Conservation (phyloP, 2,329 filamentous ascomycete genomes). For the Colletotrichum sp. region DNA sequence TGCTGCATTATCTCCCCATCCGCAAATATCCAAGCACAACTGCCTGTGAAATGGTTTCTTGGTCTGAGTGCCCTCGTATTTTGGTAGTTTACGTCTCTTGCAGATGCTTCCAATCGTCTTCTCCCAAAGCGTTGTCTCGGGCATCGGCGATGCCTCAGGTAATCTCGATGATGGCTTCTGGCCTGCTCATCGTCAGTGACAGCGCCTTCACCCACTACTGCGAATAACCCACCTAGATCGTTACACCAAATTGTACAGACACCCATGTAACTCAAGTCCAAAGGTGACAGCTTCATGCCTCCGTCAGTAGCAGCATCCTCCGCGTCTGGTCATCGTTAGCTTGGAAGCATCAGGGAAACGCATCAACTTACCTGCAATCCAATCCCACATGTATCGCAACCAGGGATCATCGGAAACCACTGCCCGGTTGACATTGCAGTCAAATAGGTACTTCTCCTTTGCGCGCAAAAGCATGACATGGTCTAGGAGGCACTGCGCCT, state of each 20-base stretch:
- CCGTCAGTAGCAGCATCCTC: conserved; percentile 67
- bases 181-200: conserved; percentile 39
- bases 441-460: conserved; percentile 66
- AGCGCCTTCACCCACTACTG: not conserved
- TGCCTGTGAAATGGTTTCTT: conserved; percentile 73
- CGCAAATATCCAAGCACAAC: conserved; percentile 75
- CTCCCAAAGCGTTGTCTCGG: conserved; percentile 61
- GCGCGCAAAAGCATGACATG: conserved; percentile 64
- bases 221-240: conserved; percentile 59
- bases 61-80: conserved; percentile 67
- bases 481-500: conserved; percentile 58
- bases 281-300: conserved; percentile 70
- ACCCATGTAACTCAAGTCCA: conserved; percentile 79
- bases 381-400: conserved; percentile 80
- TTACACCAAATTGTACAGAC: conserved; percentile 75
- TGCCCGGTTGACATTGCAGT: conserved; percentile 67
- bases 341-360: not conserved
- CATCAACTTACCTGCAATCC: conserved; percentile 64
- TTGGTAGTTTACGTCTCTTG: conserved; percentile 63
- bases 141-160: conserved; percentile 44
- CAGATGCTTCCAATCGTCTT: conserved; percentile 67
- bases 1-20: conserved; percentile 65
- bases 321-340: conserved; percentile 50
- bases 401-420: conserved; percentile 75
- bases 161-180: conserved; percentile 53